Base-by-base conservation (phyloP, 2,329 filamentous ascomycete species). In the Apiospora pterosperma region DNA sequence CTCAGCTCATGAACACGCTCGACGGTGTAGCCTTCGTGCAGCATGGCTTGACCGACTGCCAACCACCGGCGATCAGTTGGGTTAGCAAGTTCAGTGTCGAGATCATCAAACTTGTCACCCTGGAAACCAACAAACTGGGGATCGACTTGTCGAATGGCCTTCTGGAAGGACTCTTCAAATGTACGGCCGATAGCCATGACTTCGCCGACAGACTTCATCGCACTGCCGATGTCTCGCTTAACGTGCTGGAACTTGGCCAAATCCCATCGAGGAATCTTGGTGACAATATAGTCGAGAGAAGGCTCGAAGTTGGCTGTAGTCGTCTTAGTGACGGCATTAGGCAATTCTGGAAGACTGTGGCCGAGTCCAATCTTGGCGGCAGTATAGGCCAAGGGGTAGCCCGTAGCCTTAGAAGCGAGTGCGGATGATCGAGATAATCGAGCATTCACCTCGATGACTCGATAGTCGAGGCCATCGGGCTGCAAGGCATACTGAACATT, bases 261-360 rank as follows among this genome's bases (percentile, higher is more conserved):
- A 85, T 99, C 96, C 96, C 96, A 99, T 75, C 96, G 90, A 72
- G 96, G 96, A 72, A 99, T 98, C 85, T 99, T 99, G 72, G 93
- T 97, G 70, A 99, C 96, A 69, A 99, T 93, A 78, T 99, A 99
- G 76, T 99, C 96, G 69, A 99, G 84, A 67, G 92, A 96, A 62
- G 96, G 96, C 80, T 99, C 96, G 76, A 99, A 99, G 85, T 98
- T 98, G 75, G 96, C 96, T 10, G 96, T 98, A 21, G 96, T 99
- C 14, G 96, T 98, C 84, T 97, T 97, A 67, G 96, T 99, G 64
- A 99, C 96, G 66, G 96, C 95, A 74, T 99, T 99, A 71, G 96
- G 96, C 31, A 99, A 88, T 80, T 98, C 94, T 44, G 96, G 96
- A 31, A 99, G 87, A 73, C 90, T 97, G 83, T 98, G 93, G 65